phyloP scores from a whole-genome alignment of 495 filamentous ascomycete genomes.

The Penicillium canariense region DNA sequence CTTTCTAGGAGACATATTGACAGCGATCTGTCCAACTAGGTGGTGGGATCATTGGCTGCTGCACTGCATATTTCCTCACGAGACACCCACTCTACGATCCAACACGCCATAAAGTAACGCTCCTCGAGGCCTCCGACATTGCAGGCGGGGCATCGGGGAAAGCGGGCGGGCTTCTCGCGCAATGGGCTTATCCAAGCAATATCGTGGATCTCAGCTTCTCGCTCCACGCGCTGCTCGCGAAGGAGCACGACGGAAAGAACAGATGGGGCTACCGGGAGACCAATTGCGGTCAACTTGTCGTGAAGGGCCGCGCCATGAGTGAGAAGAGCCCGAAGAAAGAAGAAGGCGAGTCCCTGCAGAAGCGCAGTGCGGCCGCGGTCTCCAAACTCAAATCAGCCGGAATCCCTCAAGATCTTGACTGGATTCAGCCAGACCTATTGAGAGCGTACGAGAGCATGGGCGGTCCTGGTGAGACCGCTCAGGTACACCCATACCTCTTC shows the following conservation, averaged over 20 bases:
- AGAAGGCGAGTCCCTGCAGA: slow-evolving; percentile 61
- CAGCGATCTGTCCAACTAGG: slow-evolving; percentile 46
- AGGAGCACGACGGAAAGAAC: slow-evolving; percentile 75
- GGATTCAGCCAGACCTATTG: slow-evolving; percentile 69
- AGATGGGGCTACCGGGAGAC: slow-evolving; percentile 87
- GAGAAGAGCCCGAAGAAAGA: slow-evolving; percentile 33
- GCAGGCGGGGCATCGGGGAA: slow-evolving; percentile 93
- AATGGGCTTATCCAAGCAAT: slow-evolving; percentile 88
- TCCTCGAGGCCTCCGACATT: slow-evolving; percentile 85
- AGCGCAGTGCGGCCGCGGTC: slow-evolving; percentile 63
- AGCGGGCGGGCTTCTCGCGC: slow-evolving; percentile 83
- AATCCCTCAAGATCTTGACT: slow-evolving; percentile 80
- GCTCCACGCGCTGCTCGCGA: slow-evolving; percentile 80
- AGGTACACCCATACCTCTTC: slow-evolving; percentile 92
- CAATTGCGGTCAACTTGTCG: slow-evolving; percentile 69
- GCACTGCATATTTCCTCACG: slow-evolving; percentile 89
- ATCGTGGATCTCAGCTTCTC: slow-evolving; percentile 86
- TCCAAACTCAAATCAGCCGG: slow-evolving; percentile 57
- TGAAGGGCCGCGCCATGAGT: slow-evolving; percentile 48
- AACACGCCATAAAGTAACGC: slow-evolving; percentile 70
- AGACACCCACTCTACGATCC: slow-evolving; percentile 83
- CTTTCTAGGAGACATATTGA: slow-evolving; percentile 14
- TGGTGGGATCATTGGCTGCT: slow-evolving; percentile 92
- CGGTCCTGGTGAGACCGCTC: slow-evolving; percentile 72
- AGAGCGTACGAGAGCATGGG: slow-evolving; percentile 82